Evolutionary conservation across 305 asterid genomes (phyloP).

Genomic region (Solanum chacoense): DNA sequence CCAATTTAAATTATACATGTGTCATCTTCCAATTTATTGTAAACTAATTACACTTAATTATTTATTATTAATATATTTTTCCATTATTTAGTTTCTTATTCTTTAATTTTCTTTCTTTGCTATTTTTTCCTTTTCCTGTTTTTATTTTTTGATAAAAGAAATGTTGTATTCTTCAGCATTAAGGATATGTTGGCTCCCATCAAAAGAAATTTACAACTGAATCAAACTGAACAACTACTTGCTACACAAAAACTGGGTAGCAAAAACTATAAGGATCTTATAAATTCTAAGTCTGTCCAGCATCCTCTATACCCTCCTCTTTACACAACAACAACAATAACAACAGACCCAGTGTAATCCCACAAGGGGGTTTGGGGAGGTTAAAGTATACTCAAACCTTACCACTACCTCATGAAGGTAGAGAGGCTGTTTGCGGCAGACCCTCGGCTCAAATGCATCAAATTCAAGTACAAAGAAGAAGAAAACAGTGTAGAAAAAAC

Average conservation of each 20-base stretch:
- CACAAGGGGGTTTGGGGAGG: not conserved
- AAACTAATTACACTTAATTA: not conserved
- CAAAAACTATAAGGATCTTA: not conserved
- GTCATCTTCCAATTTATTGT: not conserved
- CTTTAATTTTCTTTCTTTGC: not conserved
- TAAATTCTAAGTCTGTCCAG: not conserved
- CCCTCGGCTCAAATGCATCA: not conserved
- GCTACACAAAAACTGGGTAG: not conserved
- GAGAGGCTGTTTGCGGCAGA: not conserved
- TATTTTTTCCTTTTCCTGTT: not conserved
- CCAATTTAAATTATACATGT: not conserved
- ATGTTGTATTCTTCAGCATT: not conserved
- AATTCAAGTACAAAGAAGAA: not conserved
- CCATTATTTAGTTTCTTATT: not conserved
- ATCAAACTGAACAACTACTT: not conserved
- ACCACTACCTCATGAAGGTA: not conserved
- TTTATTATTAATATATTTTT: not conserved
- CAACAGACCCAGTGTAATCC: not conserved
- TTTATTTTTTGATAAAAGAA: not conserved
- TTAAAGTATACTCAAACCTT: not conserved
- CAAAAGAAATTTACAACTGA: not conserved
- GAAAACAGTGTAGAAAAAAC: not conserved
- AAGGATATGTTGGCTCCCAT: not conserved
- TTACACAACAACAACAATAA: not conserved
- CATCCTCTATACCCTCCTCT: not conserved